Percentiles rank a stretch among this genome's conserved stretches.
phyloP scores from a whole-genome alignment of 305 asterid genomes.

The Fraxinus greggii region DNA sequence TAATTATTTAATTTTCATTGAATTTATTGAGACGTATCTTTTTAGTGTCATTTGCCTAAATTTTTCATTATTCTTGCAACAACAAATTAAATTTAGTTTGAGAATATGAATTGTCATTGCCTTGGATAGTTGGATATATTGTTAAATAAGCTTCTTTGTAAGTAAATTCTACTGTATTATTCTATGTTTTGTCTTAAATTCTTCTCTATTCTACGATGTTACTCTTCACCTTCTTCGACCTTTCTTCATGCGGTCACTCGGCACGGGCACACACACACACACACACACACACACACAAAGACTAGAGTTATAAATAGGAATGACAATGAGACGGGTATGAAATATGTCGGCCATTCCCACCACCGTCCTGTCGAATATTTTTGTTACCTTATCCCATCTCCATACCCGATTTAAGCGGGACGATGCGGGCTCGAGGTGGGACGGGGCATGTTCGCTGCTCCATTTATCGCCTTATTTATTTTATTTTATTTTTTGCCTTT shows the following conservation, averaged over 20 bases:
- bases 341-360: too few relatives aligned
- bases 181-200: background rate
- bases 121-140: too few relatives aligned
- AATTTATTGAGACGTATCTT: background rate
- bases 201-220: background rate
- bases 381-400: too few relatives aligned
- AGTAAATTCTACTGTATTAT: background rate
- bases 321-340: too few relatives aligned
- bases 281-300: background rate
- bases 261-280: background rate
- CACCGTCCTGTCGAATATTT: too few relatives aligned
- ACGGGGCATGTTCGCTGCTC: too few relatives aligned
- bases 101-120: background rate
- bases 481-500: too few relatives aligned
- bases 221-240: conserved; percentile 15
- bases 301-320: background rate
- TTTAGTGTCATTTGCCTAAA: background rate
- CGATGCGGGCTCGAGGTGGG: too few relatives aligned
- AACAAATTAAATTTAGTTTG: background rate
- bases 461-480: too few relatives aligned
- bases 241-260: conserved; percentile 17
- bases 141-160: background rate
- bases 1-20: background rate
- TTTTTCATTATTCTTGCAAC: background rate
- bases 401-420: too few relatives aligned